Percentiles rank a stretch among this genome's conserved stretches.
Conservation (phyloP, 2,329 filamentous ascomycete species). For the Neofusicoccum umdonicola region DNA sequence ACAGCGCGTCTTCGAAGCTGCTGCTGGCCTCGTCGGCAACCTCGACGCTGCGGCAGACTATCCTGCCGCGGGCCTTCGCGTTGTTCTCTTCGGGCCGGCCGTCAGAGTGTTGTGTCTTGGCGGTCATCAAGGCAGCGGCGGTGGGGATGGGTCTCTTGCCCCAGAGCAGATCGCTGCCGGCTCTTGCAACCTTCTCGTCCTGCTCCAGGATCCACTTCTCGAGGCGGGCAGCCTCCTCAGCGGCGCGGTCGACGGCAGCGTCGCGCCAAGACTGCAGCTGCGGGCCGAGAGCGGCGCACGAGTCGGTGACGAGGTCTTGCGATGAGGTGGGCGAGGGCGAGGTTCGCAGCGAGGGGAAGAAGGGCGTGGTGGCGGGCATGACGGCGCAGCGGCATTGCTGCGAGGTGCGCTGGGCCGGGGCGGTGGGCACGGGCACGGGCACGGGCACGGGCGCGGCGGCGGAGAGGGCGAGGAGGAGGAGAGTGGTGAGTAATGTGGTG, state of each 20-base stretch:
- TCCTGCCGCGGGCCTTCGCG: not conserved
- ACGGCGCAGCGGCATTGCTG: constrained; percentile 16
- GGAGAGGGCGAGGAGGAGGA: constrained; percentile 7
- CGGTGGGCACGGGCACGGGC: constrained; percentile 6
- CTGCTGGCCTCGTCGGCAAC: constrained; percentile 1
- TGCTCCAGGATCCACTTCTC: constrained; percentile 3
- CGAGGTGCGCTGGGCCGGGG: not conserved
- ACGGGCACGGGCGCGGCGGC: constrained; percentile 13
- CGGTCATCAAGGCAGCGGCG: not conserved
- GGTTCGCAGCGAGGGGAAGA: constrained; percentile 6
- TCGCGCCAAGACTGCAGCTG: constrained; percentile 14
- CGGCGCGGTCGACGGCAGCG: not conserved
- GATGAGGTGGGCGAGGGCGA: constrained; percentile 5
- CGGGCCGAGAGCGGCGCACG: constrained; percentile 13
- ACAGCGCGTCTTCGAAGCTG: constrained; percentile 8
- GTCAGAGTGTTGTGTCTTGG: not conserved
- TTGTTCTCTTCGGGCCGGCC: not conserved
- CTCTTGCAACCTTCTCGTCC: constrained; percentile 1
- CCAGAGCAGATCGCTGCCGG: constrained; percentile 11
- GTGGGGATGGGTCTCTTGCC: constrained; percentile 13
- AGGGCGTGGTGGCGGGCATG: constrained; percentile 12
- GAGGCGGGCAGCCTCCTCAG: not conserved
- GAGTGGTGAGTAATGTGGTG: not conserved
- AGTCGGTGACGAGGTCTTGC: constrained; percentile 1
- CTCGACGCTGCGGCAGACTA: constrained; percentile 15